Percentiles rank a stretch among this genome's conserved stretches.
Conservation (phyloP, 2,329 filamentous ascomycete species). For the Mycosphaerella sp. region DNA sequence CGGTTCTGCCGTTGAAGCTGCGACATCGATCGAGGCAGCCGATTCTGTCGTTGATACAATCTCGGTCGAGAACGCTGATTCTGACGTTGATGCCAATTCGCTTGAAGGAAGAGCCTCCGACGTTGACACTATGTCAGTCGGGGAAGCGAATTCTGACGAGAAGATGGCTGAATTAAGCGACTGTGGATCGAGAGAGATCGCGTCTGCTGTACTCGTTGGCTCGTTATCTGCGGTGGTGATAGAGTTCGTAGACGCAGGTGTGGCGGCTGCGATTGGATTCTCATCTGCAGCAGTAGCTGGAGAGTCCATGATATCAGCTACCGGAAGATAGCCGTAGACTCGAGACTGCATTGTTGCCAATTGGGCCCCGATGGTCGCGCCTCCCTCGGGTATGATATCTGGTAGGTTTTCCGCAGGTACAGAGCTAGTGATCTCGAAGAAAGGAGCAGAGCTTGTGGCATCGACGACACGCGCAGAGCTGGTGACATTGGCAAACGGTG, state of each 20-base stretch:
- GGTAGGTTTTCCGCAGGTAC: conserved; percentile 1
- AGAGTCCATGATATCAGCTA: conserved; percentile 1
- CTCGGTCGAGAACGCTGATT: too few species aligned
- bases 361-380: conserved; percentile 2
- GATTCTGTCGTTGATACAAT: too few species aligned
- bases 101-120: not conserved
- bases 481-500: too few species aligned
- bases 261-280: not conserved
- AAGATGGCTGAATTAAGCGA: not conserved
- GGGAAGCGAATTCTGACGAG: not conserved
- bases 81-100: not conserved
- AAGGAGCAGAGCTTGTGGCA: too few species aligned
- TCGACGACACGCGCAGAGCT: too few species aligned
- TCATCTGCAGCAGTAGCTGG: not conserved
- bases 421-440: not conserved
- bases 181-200: too few species aligned
- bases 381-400: conserved; percentile 1
- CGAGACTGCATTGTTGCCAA: not conserved
- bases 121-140: not conserved
- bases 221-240: not conserved
- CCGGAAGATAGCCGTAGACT: conserved; percentile 1
- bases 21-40: too few species aligned
- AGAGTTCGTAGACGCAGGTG: not conserved
- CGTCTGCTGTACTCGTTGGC: not conserved
- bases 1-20: too few species aligned